Conservation (phyloP, 768 basidiomycete species). For the Hysterangium stoloniferum region DNA sequence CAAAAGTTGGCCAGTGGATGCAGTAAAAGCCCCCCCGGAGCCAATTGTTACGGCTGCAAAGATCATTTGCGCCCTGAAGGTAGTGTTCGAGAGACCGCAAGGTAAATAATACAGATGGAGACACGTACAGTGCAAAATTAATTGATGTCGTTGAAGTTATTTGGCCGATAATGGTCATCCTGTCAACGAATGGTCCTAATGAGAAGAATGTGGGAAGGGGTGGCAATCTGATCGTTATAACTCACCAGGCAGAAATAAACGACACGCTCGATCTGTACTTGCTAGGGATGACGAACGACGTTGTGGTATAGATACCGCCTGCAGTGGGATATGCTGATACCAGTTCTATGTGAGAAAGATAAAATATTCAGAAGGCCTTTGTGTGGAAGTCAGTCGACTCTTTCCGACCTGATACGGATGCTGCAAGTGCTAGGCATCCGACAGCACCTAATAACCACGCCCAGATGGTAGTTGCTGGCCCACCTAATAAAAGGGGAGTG, state of each 20-base stretch:
- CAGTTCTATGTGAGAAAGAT: conserved; percentile 20
- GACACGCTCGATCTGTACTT: conserved; percentile 26
- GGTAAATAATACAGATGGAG: no score
- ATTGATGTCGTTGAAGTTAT: conserved; percentile 26
- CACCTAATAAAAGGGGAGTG: conserved; percentile 29
- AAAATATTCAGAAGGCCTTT: conserved; percentile 15
- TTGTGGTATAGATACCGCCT: conserved; percentile 34
- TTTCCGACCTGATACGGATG: conserved; percentile 3
- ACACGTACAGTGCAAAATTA: conserved; percentile 20
- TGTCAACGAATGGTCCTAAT: conserved; percentile 4
- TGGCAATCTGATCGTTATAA: no score
- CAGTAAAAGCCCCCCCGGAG: conserved; percentile 45
- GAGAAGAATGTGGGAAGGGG: no score
- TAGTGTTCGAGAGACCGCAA: no score
- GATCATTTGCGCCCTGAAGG: conserved; percentile 37
- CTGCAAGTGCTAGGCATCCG: conserved; percentile 5
- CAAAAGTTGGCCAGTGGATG: conserved; percentile 50
- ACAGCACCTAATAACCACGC: conserved; percentile 29
- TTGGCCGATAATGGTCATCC: conserved; percentile 27
- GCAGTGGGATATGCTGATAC: conserved; percentile 34
- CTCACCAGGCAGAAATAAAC: conserved; percentile 30
- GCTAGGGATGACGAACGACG: conserved; percentile 29
- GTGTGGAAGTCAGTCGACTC: conserved; percentile 16
- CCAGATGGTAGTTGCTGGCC: conserved; percentile 32
- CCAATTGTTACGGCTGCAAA: conserved; percentile 55